A percentile compares a stretch with the other conserved stretches of the same genome.
These are phyloP conservation scores for Clitopilus hobsonii DNA, from an alignment of 768 basidiomycete genomes.

Conservation along the genomic window DNA sequence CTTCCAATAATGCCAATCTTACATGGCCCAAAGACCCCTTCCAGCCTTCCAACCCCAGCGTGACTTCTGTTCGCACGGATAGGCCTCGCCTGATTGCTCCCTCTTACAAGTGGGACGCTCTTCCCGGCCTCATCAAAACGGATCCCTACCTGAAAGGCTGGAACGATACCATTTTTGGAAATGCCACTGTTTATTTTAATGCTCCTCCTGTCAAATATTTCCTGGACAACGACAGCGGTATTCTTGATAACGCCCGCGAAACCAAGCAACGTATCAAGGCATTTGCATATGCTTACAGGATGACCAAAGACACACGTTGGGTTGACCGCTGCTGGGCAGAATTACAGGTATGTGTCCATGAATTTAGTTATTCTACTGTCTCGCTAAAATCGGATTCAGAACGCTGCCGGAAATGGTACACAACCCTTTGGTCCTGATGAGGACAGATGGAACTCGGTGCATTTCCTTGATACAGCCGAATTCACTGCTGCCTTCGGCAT, in stretches of 20 bases:
- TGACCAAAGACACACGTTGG: slow-evolving; percentile 92
- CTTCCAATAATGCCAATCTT: slow-evolving; percentile 43
- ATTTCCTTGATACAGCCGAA: slow-evolving; percentile 95
- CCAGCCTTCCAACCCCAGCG: slow-evolving; percentile 55
- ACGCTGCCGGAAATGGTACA: slow-evolving; percentile 69
- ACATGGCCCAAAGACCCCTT: slow-evolving; percentile 83
- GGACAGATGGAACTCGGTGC: slow-evolving; percentile 78
- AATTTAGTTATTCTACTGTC: background rate
- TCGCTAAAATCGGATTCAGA: slow-evolving; percentile 32
- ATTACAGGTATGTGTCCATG: slow-evolving; percentile 54
- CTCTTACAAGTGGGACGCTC: slow-evolving; percentile 83
- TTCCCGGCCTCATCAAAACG: slow-evolving; percentile 68
- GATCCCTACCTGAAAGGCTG: slow-evolving; percentile 86
- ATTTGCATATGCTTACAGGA: slow-evolving; percentile 83
- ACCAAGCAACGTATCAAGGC: slow-evolving; percentile 92
- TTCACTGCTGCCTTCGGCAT: slow-evolving; percentile 84
- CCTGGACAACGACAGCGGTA: slow-evolving; percentile 83
- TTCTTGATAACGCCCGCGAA: slow-evolving; percentile 85
- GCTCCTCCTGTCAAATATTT: slow-evolving; percentile 64
- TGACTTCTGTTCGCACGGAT: slow-evolving; percentile 62
- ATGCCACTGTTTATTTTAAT: slow-evolving; percentile 72
- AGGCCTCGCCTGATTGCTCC: slow-evolving; percentile 93
- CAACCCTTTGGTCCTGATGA: slow-evolving; percentile 58
- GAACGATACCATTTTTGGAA: slow-evolving; percentile 88
- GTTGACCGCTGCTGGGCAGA: slow-evolving; percentile 82